Evolutionary conservation across 192 early-diverging fungal genomes (phyloP).

Genomic region (Entrophospora sp.): DNA sequence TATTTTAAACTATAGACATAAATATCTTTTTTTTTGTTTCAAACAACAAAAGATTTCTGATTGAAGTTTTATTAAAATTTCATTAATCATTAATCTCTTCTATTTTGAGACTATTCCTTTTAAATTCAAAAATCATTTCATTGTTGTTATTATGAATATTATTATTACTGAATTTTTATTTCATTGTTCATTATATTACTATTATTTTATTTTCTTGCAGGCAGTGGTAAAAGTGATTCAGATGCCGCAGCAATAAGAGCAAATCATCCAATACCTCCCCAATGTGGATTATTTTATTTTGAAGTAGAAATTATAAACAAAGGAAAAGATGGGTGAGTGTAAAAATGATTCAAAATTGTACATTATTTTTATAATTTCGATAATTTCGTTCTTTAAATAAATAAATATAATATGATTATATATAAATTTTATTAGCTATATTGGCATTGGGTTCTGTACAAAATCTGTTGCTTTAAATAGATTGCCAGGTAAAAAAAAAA

Average conservation of each 20-base stretch:
- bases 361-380: not conserved
- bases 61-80: too few species aligned
- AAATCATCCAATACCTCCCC: constrained; percentile 62
- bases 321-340: constrained; percentile 51
- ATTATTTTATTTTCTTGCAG: too few species aligned
- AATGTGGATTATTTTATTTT: constrained; percentile 79
- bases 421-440: constrained; percentile 39
- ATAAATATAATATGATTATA: not conserved
- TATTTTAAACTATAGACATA: too few species aligned
- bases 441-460: constrained; percentile 69
- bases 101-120: too few species aligned
- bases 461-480: constrained; percentile 34
- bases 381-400: not conserved
- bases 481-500: constrained; percentile 57
- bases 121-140: too few species aligned
- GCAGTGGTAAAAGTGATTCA: constrained; percentile 49
- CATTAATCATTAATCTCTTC: too few species aligned
- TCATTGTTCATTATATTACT: too few species aligned
- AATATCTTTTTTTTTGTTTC: too few species aligned
- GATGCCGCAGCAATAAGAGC: constrained; percentile 70
- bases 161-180: too few species aligned
- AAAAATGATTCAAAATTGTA: not conserved
- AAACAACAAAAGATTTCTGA: too few species aligned
- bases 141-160: too few species aligned
- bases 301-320: constrained; percentile 69